Evolutionary conservation across 2,329 filamentous ascomycete species (phyloP).

Genomic region (Myriosclerotinia curreyana): DNA sequence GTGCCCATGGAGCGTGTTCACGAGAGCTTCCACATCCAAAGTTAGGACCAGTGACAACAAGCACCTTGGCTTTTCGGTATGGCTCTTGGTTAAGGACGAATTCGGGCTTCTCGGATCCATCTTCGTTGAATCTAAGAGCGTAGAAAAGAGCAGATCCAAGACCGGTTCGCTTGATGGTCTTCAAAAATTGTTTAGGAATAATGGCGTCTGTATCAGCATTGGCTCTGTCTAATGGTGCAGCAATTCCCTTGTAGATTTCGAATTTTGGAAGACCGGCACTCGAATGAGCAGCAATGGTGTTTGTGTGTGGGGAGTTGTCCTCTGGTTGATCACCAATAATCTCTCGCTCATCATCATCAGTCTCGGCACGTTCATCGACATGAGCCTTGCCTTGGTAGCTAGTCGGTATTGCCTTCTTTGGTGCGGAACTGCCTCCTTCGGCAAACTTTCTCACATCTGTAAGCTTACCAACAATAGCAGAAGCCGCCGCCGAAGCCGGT

Average conservation of each 20-base stretch:
- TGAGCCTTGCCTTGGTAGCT: constrained; percentile 34
- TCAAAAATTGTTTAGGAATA: constrained; percentile 98
- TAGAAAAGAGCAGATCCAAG: constrained; percentile 87
- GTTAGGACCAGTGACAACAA: constrained; percentile 88
- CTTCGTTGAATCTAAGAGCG: constrained; percentile 71
- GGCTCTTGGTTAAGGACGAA: constrained; percentile 91
- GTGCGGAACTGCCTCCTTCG: constrained; percentile 42
- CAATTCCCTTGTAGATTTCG: constrained; percentile 76
- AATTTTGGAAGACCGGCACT: constrained; percentile 68
- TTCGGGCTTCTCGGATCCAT: constrained; percentile 70
- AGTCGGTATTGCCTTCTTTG: constrained; percentile 30
- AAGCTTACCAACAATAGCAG: constrained; percentile 84
- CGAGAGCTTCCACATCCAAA: constrained; percentile 92
- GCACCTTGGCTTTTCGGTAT: constrained; percentile 79
- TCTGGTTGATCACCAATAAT: constrained; percentile 56
- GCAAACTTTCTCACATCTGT: constrained; percentile 83
- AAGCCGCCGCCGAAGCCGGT: constrained; percentile 92
- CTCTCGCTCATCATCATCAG: constrained; percentile 53
- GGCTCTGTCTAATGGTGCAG: constrained; percentile 78
- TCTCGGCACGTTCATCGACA: constrained; percentile 52
- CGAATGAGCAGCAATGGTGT: constrained; percentile 51
- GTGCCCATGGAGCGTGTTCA: constrained; percentile 95
- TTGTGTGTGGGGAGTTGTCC: constrained; percentile 63
- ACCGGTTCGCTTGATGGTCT: constrained; percentile 97
- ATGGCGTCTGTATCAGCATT: constrained; percentile 99